Evolutionary conservation across 306 rosid species (phyloP).

Genomic region (Corylus americana): DNA sequence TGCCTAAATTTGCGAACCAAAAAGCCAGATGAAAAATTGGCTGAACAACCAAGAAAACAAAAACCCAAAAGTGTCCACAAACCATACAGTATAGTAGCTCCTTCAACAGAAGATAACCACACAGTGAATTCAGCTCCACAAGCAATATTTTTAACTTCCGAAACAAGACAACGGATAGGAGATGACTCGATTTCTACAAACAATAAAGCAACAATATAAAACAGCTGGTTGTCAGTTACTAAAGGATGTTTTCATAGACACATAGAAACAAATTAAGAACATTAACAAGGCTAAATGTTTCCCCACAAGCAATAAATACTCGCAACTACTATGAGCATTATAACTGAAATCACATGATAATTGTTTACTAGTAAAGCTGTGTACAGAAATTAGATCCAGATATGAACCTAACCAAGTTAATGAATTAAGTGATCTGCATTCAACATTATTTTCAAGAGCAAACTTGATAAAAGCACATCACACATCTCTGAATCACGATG

Average conservation of each 20-base stretch:
- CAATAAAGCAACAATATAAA: conserved; percentile 15
- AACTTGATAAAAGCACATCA: background rate
- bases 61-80: conserved; percentile 38
- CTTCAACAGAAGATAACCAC: conserved; percentile 89
- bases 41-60: conserved; percentile 17
- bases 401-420: background rate
- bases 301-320: background rate
- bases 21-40: conserved; percentile 1
- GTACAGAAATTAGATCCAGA: background rate
- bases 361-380: background rate
- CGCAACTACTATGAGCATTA: background rate
- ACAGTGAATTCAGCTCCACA: conserved; percentile 93
- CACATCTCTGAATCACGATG: background rate
- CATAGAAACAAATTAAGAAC: background rate
- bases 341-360: conserved; percentile 9
- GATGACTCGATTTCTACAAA: conserved; percentile 72
- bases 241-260: background rate
- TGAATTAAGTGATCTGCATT: background rate
- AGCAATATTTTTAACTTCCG: conserved; percentile 67
- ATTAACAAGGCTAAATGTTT: background rate
- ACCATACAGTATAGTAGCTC: conserved; percentile 92
- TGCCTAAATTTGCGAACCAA: conserved; percentile 3
- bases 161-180: conserved; percentile 86
- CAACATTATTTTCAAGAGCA: background rate
- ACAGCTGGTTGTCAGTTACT: conserved; percentile 1